Conservation (phyloP, 1,284 basidiomycete species). For the Agaricales sp. region DNA sequence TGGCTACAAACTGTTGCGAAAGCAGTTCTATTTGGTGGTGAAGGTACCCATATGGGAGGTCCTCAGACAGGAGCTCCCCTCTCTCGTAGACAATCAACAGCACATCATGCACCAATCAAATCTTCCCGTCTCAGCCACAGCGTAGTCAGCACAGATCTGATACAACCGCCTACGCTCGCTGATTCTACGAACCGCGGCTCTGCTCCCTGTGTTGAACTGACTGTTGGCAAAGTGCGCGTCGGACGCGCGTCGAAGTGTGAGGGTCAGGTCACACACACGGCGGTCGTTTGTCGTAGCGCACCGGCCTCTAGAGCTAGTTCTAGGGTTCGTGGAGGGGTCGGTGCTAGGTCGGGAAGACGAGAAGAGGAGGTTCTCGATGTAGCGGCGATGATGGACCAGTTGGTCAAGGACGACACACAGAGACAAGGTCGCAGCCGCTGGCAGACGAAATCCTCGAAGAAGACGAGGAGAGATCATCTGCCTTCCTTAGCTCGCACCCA, state of each 20-base stretch:
- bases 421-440: neutral
- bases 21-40: slow-evolving; percentile 41
- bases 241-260: slow-evolving; percentile 28
- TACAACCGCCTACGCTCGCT: slow-evolving; percentile 2
- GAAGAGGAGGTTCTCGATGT: neutral
- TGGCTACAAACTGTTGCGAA: slow-evolving; percentile 58
- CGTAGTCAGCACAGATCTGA: slow-evolving; percentile 9
- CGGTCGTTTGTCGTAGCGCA: slow-evolving; percentile 54
- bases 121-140: slow-evolving; percentile 13
- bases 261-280: slow-evolving; percentile 38
- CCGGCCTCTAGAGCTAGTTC: slow-evolving; percentile 39
- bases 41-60: slow-evolving; percentile 32
- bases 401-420: neutral
- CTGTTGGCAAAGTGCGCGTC: slow-evolving; percentile 23
- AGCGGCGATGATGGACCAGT: neutral
- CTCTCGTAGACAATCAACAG: slow-evolving; percentile 6
- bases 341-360: slow-evolving; percentile 7
- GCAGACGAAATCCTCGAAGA: slow-evolving; percentile 7
- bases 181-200: slow-evolving; percentile 3
- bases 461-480: slow-evolving; percentile 20
- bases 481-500: slow-evolving; percentile 29
- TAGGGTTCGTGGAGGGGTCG: slow-evolving; percentile 19
- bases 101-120: slow-evolving; percentile 1
- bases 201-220: slow-evolving; percentile 24
- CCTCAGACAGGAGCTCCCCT: slow-evolving; percentile 4